Conservation (phyloP, 768 basidiomycete genomes). For the Hericium alpestre region DNA sequence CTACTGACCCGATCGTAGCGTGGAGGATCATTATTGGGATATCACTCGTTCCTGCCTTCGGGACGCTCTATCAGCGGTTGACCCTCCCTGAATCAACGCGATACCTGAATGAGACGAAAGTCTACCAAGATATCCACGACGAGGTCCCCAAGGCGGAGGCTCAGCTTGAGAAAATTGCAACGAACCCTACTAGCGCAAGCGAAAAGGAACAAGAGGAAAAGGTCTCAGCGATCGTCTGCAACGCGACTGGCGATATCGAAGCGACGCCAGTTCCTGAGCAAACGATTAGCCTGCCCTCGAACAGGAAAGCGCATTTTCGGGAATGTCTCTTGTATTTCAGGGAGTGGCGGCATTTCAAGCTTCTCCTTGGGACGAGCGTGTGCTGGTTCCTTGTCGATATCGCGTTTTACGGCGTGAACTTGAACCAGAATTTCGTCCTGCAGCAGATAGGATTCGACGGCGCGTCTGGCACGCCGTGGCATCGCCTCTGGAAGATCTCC, state of each 20-base stretch:
- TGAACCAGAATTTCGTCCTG: conserved; percentile 69
- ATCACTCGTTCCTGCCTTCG: conserved; percentile 66
- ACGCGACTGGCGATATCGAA: neutral
- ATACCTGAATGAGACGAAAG: conserved; percentile 31
- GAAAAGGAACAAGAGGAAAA: too few relatives aligned
- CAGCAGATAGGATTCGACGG: conserved; percentile 63
- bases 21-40: conserved; percentile 72
- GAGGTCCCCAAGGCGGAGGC: conserved; percentile 11
- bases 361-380: conserved; percentile 53
- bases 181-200: neutral
- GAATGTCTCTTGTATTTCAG: conserved; percentile 63
- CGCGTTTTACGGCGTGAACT: conserved; percentile 71
- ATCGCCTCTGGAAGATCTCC: conserved; percentile 56
- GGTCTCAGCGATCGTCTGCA: too few relatives aligned
- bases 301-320: conserved; percentile 11
- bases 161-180: neutral
- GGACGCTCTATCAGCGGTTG: conserved; percentile 64
- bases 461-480: conserved; percentile 43
- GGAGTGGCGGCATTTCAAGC: conserved; percentile 59
- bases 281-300: neutral
- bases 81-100: conserved; percentile 62
- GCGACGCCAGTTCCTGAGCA: neutral
- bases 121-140: conserved; percentile 7
- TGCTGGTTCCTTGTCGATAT: conserved; percentile 76
- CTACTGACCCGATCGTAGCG: conserved; percentile 17